Conservation (phyloP, 805 yeast genomes). For the Ogataea pignaliae region DNA sequence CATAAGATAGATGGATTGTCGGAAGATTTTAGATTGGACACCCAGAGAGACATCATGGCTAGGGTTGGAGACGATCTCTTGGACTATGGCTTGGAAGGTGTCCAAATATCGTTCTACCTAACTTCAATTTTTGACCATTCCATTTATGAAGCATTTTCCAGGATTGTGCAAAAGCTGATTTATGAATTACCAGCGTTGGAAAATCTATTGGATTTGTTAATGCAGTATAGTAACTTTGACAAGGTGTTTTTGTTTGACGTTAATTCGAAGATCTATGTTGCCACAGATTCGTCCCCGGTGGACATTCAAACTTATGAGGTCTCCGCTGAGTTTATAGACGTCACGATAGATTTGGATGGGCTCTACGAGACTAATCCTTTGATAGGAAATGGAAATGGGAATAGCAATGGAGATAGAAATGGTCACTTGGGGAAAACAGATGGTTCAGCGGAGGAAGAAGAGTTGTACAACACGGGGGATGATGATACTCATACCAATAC, state of each 20-base stretch:
- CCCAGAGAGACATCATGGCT: conserved; percentile 95
- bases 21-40: conserved; percentile 91
- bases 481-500: conserved; percentile 1
- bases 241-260: conserved; percentile 91
- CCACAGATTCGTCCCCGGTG: conserved; percentile 94
- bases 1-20: conserved; percentile 94
- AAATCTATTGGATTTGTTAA: conserved; percentile 80
- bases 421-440: not conserved
- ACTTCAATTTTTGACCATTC: conserved; percentile 96
- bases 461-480: not conserved
- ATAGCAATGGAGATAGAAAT: not conserved
- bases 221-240: conserved; percentile 85
- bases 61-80: conserved; percentile 88
- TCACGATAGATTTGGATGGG: conserved; percentile 82
- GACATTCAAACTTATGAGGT: conserved; percentile 95
- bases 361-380: conserved; percentile 39
- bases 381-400: conserved; percentile 2
- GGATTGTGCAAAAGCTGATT: conserved; percentile 87
- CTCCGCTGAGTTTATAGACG: conserved; percentile 95
- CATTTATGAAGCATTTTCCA: conserved; percentile 89
- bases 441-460: not conserved
- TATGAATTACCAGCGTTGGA: conserved; percentile 87
- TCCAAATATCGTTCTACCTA: conserved; percentile 83
- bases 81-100: conserved; percentile 87
- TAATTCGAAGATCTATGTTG: conserved; percentile 88